A percentile compares a stretch with the other conserved stretches of the same genome.
These are phyloP conservation scores for Russula emetica DNA, from an alignment of 768 basidiomycete genomes.

Conservation along the genomic window DNA sequence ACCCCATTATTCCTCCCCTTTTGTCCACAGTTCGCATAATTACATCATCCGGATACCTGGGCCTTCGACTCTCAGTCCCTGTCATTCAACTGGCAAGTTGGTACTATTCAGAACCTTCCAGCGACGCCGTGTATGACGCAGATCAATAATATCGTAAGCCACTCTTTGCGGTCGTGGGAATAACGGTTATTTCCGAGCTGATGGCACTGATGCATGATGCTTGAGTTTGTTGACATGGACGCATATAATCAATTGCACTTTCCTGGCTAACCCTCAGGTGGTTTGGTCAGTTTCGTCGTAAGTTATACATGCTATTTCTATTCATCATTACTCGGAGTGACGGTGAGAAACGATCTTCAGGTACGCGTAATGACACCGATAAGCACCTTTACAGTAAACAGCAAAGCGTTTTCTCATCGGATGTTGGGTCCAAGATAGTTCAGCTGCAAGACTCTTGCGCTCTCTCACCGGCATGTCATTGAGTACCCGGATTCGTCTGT, in stretches of 20 bases:
- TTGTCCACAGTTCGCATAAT: neutral
- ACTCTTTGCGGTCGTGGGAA: neutral
- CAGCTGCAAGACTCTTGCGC: neutral
- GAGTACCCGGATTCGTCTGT: neutral
- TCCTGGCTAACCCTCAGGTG: neutral
- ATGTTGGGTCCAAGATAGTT: neutral
- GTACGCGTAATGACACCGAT: neutral
- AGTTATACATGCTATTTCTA: neutral
- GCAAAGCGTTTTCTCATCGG: neutral
- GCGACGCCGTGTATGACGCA: slow-evolving; percentile 7
- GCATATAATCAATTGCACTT: neutral
- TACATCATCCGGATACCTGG: neutral
- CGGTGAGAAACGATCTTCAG: neutral
- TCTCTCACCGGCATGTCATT: neutral
- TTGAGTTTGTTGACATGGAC: neutral
- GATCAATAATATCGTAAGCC: no score
- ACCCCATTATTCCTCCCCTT: slow-evolving; percentile 14
- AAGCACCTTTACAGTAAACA: neutral
- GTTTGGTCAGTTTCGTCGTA: neutral
- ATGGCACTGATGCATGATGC: neutral
- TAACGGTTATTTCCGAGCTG: neutral
- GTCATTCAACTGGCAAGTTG: neutral
- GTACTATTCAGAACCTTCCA: neutral
- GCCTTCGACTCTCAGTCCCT: neutral
- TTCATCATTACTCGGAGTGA: neutral